Evolutionary conservation across 116 monocot species (phyloP).

Genomic region (Iris pallida): DNA sequence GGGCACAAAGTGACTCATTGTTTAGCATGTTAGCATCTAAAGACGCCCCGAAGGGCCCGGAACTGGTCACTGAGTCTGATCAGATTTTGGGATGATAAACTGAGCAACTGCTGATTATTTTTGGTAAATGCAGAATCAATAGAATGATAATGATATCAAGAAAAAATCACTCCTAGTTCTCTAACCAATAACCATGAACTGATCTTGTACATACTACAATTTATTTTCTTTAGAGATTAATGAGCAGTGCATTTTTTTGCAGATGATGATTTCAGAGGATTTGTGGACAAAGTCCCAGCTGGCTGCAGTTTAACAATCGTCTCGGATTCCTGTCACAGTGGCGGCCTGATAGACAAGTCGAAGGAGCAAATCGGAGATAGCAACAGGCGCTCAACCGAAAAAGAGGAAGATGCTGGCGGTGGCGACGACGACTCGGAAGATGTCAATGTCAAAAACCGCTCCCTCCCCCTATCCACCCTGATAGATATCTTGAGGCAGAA

Average conservation of each 20-base stretch:
- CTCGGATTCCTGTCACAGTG: constrained; percentile 98
- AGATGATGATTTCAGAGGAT: constrained; percentile 86
- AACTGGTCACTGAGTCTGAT: too few relatives aligned
- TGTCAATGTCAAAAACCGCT: constrained; percentile 4
- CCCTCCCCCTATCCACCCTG: constrained; percentile 22
- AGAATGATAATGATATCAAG: too few relatives aligned
- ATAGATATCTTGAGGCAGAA: constrained; percentile 25
- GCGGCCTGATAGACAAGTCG: constrained; percentile 71
- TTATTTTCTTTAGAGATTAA: too few relatives aligned
- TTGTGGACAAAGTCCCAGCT: constrained; percentile 61
- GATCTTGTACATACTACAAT: too few relatives aligned
- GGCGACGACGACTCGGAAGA: constrained; percentile 7
- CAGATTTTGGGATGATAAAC: too few relatives aligned
- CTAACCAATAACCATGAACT: too few relatives aligned
- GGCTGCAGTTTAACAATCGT: constrained; percentile 80
- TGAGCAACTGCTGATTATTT: too few relatives aligned
- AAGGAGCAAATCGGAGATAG: constrained; percentile 98
- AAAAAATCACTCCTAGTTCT: too few relatives aligned
- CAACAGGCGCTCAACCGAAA: constrained; percentile 37
- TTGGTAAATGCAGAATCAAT: too few relatives aligned
- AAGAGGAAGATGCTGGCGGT: constrained; percentile 22
- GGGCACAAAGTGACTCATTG: too few relatives aligned
- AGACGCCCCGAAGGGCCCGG: too few relatives aligned
- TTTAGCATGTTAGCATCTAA: too few relatives aligned
- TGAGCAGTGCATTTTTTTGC: not conserved